These are phyloP conservation scores for Magnusiomyces paraingens DNA, from an alignment of 1,139 yeast species.

Conservation along the genomic window DNA sequence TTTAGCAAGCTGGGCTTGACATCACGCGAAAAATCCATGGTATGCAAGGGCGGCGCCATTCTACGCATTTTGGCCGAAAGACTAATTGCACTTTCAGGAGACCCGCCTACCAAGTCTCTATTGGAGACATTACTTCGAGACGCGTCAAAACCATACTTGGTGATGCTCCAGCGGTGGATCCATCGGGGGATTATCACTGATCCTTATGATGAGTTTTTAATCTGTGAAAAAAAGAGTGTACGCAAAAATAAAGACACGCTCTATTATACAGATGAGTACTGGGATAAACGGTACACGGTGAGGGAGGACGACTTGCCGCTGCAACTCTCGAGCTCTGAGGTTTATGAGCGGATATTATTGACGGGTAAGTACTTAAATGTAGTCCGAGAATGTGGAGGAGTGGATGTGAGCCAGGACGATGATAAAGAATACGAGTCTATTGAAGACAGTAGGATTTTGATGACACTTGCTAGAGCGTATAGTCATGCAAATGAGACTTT, in stretches of 20 bases:
- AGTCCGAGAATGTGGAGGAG: constrained; percentile 50
- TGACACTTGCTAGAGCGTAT: constrained; percentile 58
- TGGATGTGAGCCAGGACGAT: constrained; percentile 27
- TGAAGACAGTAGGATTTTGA: constrained; percentile 50
- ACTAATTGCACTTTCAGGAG: constrained; percentile 59
- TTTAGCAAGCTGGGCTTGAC: constrained; percentile 22
- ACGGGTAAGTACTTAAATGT: constrained; percentile 86
- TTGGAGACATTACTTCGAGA: constrained; percentile 47
- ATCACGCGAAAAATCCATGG: constrained; percentile 18
- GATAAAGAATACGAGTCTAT: constrained; percentile 37
- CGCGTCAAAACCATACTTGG: constrained; percentile 59
- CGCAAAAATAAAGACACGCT: constrained; percentile 42
- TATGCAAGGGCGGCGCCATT: constrained; percentile 30
- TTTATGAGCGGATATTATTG: constrained; percentile 59
- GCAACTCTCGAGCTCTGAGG: constrained; percentile 50
- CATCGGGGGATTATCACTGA: constrained; percentile 69
- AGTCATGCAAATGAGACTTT: constrained; percentile 60
- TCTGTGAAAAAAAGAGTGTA: constrained; percentile 39
- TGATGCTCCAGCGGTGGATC: constrained; percentile 73
- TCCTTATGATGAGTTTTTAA: constrained; percentile 76
- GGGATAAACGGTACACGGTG: constrained; percentile 79
- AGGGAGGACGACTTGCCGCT: constrained; percentile 70
- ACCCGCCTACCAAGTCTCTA: constrained; percentile 48
- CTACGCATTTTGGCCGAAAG: constrained; percentile 55
- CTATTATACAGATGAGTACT: constrained; percentile 57